These are phyloP conservation scores for Metschnikowia santaceciliae DNA, from an alignment of 805 yeast species.

Conservation along the genomic window DNA sequence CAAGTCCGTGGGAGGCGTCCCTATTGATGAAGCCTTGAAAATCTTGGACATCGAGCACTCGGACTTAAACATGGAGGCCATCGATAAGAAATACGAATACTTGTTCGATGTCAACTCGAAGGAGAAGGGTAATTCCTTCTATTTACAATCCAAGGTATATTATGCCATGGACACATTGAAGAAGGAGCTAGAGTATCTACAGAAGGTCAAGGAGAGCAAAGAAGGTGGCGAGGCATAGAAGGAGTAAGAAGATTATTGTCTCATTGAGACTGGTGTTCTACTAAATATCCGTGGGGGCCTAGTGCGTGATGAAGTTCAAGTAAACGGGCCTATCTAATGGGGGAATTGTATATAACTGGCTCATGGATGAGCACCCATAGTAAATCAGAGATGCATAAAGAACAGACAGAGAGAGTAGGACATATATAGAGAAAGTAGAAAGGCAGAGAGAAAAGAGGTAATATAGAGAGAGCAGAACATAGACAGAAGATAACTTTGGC, in stretches of 20 bases:
- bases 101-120: constrained; percentile 85
- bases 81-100: constrained; percentile 71
- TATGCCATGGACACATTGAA: constrained; percentile 91
- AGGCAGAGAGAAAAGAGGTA: too few species aligned
- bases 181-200: constrained; percentile 64
- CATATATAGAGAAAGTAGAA: too few species aligned
- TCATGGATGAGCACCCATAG: background rate
- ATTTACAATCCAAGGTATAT: constrained; percentile 86
- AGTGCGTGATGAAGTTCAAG: too few species aligned
- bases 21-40: constrained; percentile 86
- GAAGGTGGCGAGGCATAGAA: constrained; percentile 8
- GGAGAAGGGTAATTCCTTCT: constrained; percentile 95
- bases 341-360: background rate
- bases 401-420: too few species aligned
- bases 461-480: too few species aligned
- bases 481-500: too few species aligned
- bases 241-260: too few species aligned
- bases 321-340: background rate
- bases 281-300: background rate
- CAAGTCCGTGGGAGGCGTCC: constrained; percentile 68
- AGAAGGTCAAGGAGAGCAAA: constrained; percentile 37
- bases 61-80: constrained; percentile 51
- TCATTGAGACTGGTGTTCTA: background rate
- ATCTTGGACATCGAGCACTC: constrained; percentile 73
- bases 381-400: background rate